Evolutionary conservation across 2,329 filamentous ascomycete species (phyloP).

Genomic region (Biscogniauxia sp.): DNA sequence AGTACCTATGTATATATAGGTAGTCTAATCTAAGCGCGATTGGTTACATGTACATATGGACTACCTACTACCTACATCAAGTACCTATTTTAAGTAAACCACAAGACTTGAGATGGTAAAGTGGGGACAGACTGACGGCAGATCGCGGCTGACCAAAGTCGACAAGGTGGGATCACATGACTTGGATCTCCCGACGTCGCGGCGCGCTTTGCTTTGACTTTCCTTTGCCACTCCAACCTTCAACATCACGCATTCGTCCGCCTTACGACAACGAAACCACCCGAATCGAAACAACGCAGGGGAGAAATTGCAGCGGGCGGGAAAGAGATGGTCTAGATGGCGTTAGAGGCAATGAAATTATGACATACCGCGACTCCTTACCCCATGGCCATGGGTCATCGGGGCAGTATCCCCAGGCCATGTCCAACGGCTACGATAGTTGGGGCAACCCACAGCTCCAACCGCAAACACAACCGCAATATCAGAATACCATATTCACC

Average conservation of each 20-base stretch:
- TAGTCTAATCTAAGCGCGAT: too few relatives aligned
- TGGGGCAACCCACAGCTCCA: constrained; percentile 28
- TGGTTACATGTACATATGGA: too few relatives aligned
- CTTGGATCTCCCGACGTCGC: constrained; percentile 16
- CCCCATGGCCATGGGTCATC: constrained; percentile 30
- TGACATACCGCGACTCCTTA: constrained; percentile 34
- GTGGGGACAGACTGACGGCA: not conserved
- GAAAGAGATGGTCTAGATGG: constrained; percentile 16
- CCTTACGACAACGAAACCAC: not conserved
- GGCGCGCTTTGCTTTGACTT: constrained; percentile 13
- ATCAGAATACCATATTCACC: constrained; percentile 4
- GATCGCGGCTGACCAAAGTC: not conserved
- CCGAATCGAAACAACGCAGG: constrained; percentile 2
- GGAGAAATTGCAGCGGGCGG: not conserved
- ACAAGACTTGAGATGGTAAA: not conserved
- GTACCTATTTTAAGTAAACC: too few relatives aligned
- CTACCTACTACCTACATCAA: too few relatives aligned
- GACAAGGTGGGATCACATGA: constrained; percentile 13
- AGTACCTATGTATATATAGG: too few relatives aligned
- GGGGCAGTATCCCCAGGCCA: constrained; percentile 25
- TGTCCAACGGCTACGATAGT: constrained; percentile 25
- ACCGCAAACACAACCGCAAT: constrained; percentile 6
- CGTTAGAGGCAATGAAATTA: constrained; percentile 29
- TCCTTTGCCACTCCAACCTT: constrained; percentile 6
- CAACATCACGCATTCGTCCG: constrained; percentile 3